These are phyloP conservation scores for Globisporangium lucens DNA, from an alignment of 352 stramenopile genomes.

Conservation along the genomic window DNA sequence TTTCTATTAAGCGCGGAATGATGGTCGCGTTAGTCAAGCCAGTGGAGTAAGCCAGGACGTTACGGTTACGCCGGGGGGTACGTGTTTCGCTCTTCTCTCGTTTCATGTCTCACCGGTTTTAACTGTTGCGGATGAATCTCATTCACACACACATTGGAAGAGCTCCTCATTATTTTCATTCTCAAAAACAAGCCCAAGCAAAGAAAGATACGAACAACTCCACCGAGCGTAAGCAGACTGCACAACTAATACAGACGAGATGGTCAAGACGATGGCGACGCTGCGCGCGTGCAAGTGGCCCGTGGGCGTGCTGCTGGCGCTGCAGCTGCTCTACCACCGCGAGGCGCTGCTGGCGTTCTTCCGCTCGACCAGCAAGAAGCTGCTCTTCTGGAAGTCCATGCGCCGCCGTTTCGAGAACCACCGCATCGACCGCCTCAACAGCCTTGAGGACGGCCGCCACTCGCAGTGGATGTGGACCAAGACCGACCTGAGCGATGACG, in stretches of 20 bases:
- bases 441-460: slow-evolving; percentile 54
- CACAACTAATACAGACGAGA: not conserved
- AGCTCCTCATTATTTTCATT: slow-evolving; percentile 1
- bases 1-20: not conserved
- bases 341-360: slow-evolving; percentile 43
- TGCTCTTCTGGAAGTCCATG: slow-evolving; percentile 72
- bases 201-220: not conserved
- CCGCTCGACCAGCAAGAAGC: slow-evolving; percentile 39
- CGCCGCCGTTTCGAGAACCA: slow-evolving; percentile 73
- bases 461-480: slow-evolving; percentile 82
- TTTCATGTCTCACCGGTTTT: not conserved
- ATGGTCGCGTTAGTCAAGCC: not conserved
- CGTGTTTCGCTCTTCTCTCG: not conserved
- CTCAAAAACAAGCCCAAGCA: not conserved
- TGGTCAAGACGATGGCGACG: slow-evolving; percentile 8
- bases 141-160: not conserved
- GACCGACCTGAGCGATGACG: slow-evolving; percentile 20
- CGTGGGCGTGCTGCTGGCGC: slow-evolving; percentile 23
- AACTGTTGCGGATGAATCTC: not conserved
- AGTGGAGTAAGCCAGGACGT: not conserved
- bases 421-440: slow-evolving; percentile 66
- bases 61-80: not conserved
- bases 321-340: slow-evolving; percentile 53
- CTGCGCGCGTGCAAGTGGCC: slow-evolving; percentile 14
- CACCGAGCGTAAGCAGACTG: not conserved